Conservation (phyloP, 495 filamentous ascomycete species). For the Penicillium dipodomyicola region DNA sequence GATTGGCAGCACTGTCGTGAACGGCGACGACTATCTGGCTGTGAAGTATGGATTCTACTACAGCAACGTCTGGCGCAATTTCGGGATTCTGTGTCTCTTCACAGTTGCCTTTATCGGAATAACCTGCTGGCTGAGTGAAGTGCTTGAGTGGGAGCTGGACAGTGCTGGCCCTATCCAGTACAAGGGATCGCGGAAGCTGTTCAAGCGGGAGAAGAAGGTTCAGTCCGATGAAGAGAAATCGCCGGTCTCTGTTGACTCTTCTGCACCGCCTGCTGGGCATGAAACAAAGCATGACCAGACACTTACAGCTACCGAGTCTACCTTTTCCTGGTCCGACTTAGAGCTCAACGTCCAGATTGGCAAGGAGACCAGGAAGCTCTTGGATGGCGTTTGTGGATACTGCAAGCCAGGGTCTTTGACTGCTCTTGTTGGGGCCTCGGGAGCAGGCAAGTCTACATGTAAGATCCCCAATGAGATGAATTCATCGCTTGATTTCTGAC, state of each 20-base stretch:
- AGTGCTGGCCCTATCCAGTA: slow-evolving; percentile 60
- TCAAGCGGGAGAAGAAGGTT: slow-evolving; percentile 47
- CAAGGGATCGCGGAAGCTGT: slow-evolving; percentile 45
- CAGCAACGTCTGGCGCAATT: slow-evolving; percentile 62
- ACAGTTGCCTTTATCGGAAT: slow-evolving; percentile 52
- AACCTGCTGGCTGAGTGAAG: slow-evolving; percentile 59
- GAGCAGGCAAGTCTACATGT: slow-evolving; percentile 86
- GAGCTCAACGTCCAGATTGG: slow-evolving; percentile 64
- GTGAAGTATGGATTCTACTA: slow-evolving; percentile 53
- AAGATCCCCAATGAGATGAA: slow-evolving; percentile 7
- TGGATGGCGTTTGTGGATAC: slow-evolving; percentile 71
- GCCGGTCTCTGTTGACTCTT: slow-evolving; percentile 23
- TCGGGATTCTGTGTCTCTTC: slow-evolving; percentile 63
- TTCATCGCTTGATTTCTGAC: background rate
- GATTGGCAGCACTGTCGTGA: slow-evolving; percentile 48
- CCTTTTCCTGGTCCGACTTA: slow-evolving; percentile 51
- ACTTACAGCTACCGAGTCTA: slow-evolving; percentile 50
- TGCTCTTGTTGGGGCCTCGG: slow-evolving; percentile 80
- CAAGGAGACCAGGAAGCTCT: slow-evolving; percentile 62
- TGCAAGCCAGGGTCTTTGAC: slow-evolving; percentile 77
- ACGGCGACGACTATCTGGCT: slow-evolving; percentile 52
- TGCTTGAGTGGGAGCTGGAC: slow-evolving; percentile 56
- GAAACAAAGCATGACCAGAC: slow-evolving; percentile 23
- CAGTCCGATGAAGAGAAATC: slow-evolving; percentile 48
- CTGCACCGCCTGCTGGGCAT: slow-evolving; percentile 16